Conservation (phyloP, 164 flowering plant species). For the Sextonia rubra region DNA sequence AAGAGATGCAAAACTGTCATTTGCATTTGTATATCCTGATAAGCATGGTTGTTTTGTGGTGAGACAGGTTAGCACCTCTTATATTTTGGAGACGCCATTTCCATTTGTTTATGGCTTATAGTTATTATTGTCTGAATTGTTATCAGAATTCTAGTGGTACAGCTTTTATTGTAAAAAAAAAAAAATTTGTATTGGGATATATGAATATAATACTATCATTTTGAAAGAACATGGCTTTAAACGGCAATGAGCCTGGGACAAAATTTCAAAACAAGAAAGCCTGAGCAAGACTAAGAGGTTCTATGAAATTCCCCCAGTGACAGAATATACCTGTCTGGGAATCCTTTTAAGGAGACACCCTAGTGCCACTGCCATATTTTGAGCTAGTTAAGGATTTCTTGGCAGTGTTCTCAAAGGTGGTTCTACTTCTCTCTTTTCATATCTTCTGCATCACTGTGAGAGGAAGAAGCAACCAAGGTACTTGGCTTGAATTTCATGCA, state of each 20-base stretch:
- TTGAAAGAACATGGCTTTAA: neutral
- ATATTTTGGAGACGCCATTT: neutral
- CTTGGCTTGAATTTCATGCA: too few species aligned
- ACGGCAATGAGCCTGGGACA: neutral
- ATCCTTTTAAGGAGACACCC: neutral
- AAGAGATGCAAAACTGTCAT: constrained; percentile 85
- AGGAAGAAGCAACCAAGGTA: too few species aligned
- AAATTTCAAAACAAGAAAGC: neutral
- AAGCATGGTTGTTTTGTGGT: constrained; percentile 69
- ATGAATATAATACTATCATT: neutral
- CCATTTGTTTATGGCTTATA: neutral
- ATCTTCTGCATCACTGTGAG: too few species aligned
- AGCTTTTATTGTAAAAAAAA: neutral
- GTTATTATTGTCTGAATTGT: neutral
- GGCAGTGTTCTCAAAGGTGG: too few species aligned
- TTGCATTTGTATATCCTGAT: constrained; percentile 95
- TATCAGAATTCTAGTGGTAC: neutral
- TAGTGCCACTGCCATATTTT: too few species aligned
- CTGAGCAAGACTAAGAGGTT: neutral
- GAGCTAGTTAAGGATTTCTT: too few species aligned
- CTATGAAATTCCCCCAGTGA: neutral
- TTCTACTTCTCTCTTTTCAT: too few species aligned
- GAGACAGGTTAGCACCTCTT: constrained; percentile 43
- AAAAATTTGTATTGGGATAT: too few species aligned
- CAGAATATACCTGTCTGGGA: neutral